phyloP scores from a whole-genome alignment of 352 stramenopile genomes.

The Pythium folliculosum region DNA sequence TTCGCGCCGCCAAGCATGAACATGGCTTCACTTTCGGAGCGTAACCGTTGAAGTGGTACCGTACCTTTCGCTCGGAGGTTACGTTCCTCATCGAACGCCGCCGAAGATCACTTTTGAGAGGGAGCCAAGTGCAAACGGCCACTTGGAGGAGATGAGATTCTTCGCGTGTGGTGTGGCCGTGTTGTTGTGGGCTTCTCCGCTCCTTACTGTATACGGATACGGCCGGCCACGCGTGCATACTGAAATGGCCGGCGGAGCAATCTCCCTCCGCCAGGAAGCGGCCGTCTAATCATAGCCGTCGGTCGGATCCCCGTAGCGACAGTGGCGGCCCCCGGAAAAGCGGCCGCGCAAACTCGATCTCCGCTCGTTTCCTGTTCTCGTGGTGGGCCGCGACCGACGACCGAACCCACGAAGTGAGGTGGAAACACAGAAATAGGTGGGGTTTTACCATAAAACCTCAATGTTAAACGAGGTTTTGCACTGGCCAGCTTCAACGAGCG shows the following conservation, averaged over 20 bases:
- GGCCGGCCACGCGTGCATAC: not conserved
- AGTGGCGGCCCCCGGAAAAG: no score
- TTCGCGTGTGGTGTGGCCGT: not conserved
- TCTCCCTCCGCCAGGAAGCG: no score
- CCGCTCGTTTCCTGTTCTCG: not conserved
- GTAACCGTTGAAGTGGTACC: no score
- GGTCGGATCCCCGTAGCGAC: no score
- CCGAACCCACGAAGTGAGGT: conserved; percentile 6
- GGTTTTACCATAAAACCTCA: conserved; percentile 20
- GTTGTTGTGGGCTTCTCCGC: conserved; percentile 1
- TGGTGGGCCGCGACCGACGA: conserved; percentile 4
- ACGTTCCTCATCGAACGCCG: conserved; percentile 3
- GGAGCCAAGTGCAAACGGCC: conserved; percentile 26
- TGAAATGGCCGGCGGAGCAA: not conserved
- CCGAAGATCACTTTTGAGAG: conserved; percentile 29
- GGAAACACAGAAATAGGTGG: conserved; percentile 15
- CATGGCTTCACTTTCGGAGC: no score
- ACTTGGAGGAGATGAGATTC: conserved; percentile 1
- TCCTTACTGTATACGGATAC: no score
- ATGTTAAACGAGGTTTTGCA: conserved; percentile 31
- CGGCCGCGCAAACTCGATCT: not conserved
- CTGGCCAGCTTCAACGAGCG: conserved; percentile 23
- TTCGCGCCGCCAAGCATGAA: no score
- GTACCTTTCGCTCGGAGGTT: not conserved
- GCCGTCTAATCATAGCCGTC: no score